These are phyloP conservation scores for Hemerocallis citrina DNA, from an alignment of 106 monocot species.

Conservation along the genomic window DNA sequence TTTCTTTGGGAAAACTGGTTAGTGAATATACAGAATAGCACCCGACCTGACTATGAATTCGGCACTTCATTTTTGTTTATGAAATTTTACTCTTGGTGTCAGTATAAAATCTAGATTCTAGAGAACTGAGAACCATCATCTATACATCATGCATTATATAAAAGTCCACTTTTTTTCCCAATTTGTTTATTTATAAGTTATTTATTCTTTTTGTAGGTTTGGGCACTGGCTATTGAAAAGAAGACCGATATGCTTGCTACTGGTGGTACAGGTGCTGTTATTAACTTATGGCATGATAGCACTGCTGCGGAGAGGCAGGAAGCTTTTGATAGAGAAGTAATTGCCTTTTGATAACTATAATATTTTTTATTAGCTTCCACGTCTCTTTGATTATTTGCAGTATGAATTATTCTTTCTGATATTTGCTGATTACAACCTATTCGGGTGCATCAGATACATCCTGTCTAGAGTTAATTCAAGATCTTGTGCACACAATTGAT, in stretches of 20 bases:
- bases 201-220: slow-evolving; percentile 40
- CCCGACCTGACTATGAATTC: no score
- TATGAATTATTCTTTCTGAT: background rate
- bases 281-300: slow-evolving; percentile 87
- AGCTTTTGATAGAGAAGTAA: slow-evolving; percentile 69
- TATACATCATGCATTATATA: no score
- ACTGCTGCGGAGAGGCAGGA: slow-evolving; percentile 78
- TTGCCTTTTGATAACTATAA: background rate
- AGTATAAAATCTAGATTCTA: no score
- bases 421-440: background rate
- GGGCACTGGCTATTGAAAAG: slow-evolving; percentile 85
- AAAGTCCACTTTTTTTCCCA: background rate
- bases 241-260: slow-evolving; percentile 92
- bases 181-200: background rate
- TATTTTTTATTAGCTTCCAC: background rate
- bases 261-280: slow-evolving; percentile 73
- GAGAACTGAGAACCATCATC: no score
- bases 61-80: no score
- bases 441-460: background rate
- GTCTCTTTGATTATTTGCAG: background rate
- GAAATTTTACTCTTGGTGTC: no score
- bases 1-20: no score
- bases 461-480: background rate
- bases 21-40: no score
- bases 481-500: background rate